phyloP scores from a whole-genome alignment of 2,329 filamentous ascomycete species.

The Pyricularia sp. region DNA sequence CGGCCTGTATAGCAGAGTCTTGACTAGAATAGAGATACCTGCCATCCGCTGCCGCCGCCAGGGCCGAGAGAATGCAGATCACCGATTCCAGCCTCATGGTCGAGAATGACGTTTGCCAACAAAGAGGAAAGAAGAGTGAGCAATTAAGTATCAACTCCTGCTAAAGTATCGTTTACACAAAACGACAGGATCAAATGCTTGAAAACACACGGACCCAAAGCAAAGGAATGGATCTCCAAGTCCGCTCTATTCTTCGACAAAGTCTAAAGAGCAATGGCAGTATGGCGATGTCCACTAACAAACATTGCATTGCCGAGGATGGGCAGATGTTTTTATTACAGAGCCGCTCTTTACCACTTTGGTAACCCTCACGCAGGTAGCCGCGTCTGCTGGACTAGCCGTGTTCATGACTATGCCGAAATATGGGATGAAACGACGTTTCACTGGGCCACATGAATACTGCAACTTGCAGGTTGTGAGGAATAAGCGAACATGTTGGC shows the following conservation, averaged over 20 bases:
- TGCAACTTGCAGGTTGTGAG: neutral
- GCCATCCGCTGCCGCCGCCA: neutral
- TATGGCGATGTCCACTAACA: neutral
- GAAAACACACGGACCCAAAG: neutral
- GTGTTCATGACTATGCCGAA: neutral
- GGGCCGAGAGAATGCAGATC: neutral
- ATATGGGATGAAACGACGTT: neutral
- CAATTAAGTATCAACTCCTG: neutral
- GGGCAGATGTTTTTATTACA: neutral
- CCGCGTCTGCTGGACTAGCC: neutral
- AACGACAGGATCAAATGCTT: neutral
- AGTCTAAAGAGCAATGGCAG: neutral
- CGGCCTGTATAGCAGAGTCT: neutral
- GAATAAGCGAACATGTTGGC: neutral
- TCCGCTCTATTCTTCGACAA: neutral
- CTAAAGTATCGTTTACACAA: neutral
- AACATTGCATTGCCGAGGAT: neutral
- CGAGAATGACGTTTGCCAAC: neutral
- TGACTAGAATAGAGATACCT: neutral
- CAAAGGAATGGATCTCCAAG: neutral
- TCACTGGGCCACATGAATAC: neutral
- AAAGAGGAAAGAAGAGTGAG: neutral
- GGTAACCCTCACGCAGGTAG: neutral
- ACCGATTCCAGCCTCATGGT: neutral
- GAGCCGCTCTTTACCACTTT: neutral